A percentile compares a stretch with the other conserved stretches of the same genome.
Conservation (phyloP, 139 green algal species). For the Diplosphaera chodatii region DNA sequence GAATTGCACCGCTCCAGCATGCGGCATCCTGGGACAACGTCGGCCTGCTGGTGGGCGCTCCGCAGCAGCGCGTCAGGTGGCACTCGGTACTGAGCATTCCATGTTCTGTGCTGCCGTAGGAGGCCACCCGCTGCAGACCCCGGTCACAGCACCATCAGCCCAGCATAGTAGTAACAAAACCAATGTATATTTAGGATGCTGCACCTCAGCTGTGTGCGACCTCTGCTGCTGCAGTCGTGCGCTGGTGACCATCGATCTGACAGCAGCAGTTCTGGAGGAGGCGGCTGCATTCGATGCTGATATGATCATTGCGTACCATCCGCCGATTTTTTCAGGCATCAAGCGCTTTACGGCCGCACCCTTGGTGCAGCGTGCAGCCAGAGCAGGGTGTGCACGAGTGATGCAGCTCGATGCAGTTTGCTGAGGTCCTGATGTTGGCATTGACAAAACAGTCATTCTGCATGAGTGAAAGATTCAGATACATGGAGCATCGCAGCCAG, state of each 20-base stretch:
- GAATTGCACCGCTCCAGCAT: background rate
- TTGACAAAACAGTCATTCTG: no score
- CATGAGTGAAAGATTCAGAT: no score
- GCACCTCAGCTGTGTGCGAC: no score
- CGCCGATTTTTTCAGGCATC: background rate
- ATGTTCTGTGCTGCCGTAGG: no score
- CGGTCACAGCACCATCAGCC: no score
- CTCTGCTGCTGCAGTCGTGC: background rate
- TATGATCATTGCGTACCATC: background rate
- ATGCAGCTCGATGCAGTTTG: background rate
- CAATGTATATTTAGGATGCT: no score
- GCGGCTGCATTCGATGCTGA: background rate
- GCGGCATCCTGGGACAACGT: background rate
- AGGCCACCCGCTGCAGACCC: no score
- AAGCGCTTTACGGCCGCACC: background rate
- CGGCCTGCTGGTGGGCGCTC: background rate
- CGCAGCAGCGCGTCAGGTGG: background rate
- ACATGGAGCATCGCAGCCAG: no score
- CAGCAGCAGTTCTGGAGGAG: background rate
- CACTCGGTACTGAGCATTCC: no score
- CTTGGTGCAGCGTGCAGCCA: background rate
- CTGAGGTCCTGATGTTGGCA: no score
- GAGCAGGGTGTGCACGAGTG: background rate
- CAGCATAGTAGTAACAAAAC: no score
- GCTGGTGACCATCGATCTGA: slow-evolving; percentile 1